Base-by-base conservation (phyloP, 371 early-diverging fungal genomes). In the Lichtheimia ramosa region DNA sequence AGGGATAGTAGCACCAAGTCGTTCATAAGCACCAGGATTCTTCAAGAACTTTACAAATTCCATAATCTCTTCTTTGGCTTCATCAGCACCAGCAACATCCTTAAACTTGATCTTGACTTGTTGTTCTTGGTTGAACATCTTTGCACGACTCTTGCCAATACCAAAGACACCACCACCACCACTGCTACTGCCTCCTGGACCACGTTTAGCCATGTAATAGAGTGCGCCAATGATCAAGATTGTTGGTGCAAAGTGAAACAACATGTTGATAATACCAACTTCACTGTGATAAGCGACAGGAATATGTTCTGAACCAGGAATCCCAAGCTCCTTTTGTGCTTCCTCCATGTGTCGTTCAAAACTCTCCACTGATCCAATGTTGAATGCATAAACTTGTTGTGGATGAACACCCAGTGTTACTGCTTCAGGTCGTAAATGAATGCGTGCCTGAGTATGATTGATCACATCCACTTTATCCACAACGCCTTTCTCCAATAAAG, bases 11-110 rank as follows among this genome's bases (percentile, higher is more conserved):
- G 99, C 99, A 16, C 99, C 99, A 59, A 99, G 83, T 57, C 90
- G 86, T 70, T 97, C 96, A 77, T 96, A 99, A n/a, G 84, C 77
- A 25, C 83, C 89, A 12, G 99, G 99, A 68, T 99, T 92, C 75
- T 99, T 99, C 56, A 99, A 80, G 69, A 99, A 98, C 75, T 99
- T 99, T 58, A 99, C 99, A 90, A 99, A 98, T 82, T 99, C 99
- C 96, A 99, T 99, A 61, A 99, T 99, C 78, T 99, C 99, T 61
- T 96, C 93, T 76, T 99, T 99, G 63, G 99, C 99, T 71, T 94
- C 94, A 74, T 99, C 99, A 79, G 99, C 93, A 24, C 99, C 99
- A 4, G 99, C 99, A 1, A 99, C 99, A 77, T 99, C 99, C 82
- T 97, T 97, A 77, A 99, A 99, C 67, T 92, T 93, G 61, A 97